Percentiles rank a stretch among this genome's conserved stretches.
Conservation (phyloP, 805 yeast species). For the Kodamaea jinghongensis region DNA sequence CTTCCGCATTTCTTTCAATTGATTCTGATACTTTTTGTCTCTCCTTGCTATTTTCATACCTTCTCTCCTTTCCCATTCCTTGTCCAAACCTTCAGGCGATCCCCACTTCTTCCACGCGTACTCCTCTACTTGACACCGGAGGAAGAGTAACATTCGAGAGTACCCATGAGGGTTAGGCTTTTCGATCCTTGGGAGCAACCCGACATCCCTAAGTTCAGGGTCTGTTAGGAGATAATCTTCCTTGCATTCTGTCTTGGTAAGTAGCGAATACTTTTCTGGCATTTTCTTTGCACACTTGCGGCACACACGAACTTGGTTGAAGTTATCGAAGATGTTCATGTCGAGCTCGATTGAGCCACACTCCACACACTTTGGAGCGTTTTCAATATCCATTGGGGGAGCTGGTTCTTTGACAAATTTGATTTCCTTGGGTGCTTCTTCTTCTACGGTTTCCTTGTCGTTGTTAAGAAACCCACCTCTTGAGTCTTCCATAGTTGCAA, state of each 20-base stretch:
- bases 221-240: slow-evolving; percentile 93
- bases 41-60: slow-evolving; percentile 65
- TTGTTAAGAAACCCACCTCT: slow-evolving; percentile 76
- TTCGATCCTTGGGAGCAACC: slow-evolving; percentile 70
- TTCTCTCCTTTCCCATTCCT: slow-evolving; percentile 89
- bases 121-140: slow-evolving; percentile 90
- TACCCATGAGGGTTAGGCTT: slow-evolving; percentile 94
- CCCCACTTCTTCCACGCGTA: slow-evolving; percentile 95
- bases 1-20: slow-evolving; percentile 82
- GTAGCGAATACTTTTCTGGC: slow-evolving; percentile 85
- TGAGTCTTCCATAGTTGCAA: slow-evolving; percentile 85
- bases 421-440: slow-evolving; percentile 48
- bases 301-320: slow-evolving; percentile 70
- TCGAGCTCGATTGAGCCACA: slow-evolving; percentile 83
- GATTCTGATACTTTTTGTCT: slow-evolving; percentile 75
- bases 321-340: slow-evolving; percentile 63
- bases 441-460: slow-evolving; percentile 32
- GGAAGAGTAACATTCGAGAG: slow-evolving; percentile 87
- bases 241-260: slow-evolving; percentile 93
- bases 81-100: slow-evolving; percentile 79
- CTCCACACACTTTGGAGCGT: slow-evolving; percentile 80
- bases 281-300: slow-evolving; percentile 63
- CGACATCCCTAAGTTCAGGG: slow-evolving; percentile 77
- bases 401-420: slow-evolving; percentile 51
- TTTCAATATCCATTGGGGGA: slow-evolving; percentile 68